These are phyloP conservation scores for Benincasa hispida DNA, from an alignment of 306 rosid species.

Conservation along the genomic window DNA sequence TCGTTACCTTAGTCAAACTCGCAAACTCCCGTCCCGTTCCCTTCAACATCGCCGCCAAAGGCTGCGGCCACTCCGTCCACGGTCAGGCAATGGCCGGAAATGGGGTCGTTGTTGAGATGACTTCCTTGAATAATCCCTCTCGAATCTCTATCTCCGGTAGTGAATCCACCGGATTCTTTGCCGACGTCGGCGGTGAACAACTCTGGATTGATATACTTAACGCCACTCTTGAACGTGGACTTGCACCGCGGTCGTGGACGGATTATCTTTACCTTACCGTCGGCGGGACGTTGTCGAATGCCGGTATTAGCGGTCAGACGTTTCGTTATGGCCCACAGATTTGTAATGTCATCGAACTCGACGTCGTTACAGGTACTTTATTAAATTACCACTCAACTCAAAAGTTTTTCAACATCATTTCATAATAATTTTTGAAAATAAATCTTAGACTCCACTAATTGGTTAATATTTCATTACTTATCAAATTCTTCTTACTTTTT, in stretches of 20 bases:
- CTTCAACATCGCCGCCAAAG: conserved; percentile 43
- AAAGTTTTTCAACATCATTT: too few relatives aligned
- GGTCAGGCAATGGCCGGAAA: conserved; percentile 56
- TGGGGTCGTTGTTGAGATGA: conserved; percentile 77
- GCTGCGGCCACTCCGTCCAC: conserved; percentile 56
- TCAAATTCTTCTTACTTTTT: too few relatives aligned
- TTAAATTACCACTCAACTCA: too few relatives aligned
- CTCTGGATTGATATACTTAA: conserved; percentile 63
- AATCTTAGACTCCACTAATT: too few relatives aligned
- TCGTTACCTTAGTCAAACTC: conserved; percentile 23
- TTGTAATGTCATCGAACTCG: conserved; percentile 50
- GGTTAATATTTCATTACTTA: too few relatives aligned
- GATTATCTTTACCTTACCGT: conserved; percentile 61
- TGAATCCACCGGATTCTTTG: conserved; percentile 19
- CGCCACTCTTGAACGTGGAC: conserved; percentile 38
- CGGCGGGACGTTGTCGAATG: conserved; percentile 87
- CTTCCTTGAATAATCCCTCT: conserved; percentile 11
- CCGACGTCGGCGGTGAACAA: conserved; percentile 72
- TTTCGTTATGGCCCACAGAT: conserved; percentile 75
- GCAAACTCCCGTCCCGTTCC: conserved; percentile 20
- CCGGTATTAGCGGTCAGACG: conserved; percentile 80
- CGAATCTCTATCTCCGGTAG: conserved; percentile 4
- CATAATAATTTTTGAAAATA: too few relatives aligned
- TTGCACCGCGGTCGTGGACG: conserved; percentile 65
- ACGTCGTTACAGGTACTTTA: conserved; percentile 43